Evolutionary conservation across 2,329 filamentous ascomycete genomes (phyloP).

Genomic region (Trichoderma lentiforme): DNA sequence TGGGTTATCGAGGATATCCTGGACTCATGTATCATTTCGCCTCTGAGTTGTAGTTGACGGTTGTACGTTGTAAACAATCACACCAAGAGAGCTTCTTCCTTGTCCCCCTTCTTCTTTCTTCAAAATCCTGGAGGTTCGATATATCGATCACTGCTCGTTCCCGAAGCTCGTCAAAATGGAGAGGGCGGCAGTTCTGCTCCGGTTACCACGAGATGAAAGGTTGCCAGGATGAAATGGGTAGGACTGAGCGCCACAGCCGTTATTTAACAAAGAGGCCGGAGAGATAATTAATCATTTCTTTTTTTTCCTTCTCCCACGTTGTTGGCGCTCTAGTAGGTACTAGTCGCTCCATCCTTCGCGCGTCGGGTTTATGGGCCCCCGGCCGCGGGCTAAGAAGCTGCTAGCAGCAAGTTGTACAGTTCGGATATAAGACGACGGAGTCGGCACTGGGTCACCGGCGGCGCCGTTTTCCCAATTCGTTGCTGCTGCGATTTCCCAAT

Average conservation of each 20-base stretch:
- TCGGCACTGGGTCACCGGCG: background rate
- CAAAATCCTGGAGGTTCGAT: background rate
- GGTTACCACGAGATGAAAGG: background rate
- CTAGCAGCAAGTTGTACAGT: background rate
- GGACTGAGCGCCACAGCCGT: background rate
- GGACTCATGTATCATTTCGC: background rate
- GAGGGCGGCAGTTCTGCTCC: background rate
- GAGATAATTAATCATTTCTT: background rate
- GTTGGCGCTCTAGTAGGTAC: background rate
- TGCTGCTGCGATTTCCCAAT: background rate
- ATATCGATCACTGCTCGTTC: background rate
- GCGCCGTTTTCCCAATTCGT: background rate
- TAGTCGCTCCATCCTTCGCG: conserved; percentile 7
- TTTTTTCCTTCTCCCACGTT: background rate
- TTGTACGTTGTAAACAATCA: background rate
- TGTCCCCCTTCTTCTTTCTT: background rate
- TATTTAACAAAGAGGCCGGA: background rate
- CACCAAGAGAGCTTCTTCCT: background rate
- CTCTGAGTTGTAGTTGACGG: background rate
- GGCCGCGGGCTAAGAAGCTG: background rate
- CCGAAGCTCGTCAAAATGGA: background rate
- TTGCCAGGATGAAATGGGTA: background rate
- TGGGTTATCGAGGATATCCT: background rate
- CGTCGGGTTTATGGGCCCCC: conserved; percentile 12
- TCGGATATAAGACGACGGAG: conserved; percentile 8